phyloP scores from a whole-genome alignment of 495 filamentous ascomycete genomes.

The Cudoniella acicularis region DNA sequence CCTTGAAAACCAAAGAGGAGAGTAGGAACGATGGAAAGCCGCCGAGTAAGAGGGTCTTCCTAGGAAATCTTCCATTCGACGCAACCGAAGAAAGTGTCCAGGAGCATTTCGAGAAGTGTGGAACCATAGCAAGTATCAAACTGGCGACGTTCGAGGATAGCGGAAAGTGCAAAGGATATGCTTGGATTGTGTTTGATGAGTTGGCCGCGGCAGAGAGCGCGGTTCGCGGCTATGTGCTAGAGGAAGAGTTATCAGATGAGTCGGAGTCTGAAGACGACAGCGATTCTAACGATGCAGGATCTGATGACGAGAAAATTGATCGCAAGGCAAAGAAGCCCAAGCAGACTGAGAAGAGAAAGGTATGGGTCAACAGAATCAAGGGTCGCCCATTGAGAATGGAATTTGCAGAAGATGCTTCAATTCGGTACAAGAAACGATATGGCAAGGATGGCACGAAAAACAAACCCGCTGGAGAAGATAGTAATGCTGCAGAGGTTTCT shows the following conservation, averaged over 20 bases:
- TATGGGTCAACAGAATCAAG: conserved; percentile 77
- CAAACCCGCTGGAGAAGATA: background rate
- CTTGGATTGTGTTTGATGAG: conserved; percentile 86
- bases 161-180: conserved; percentile 97
- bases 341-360: conserved; percentile 62
- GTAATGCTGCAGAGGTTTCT: conserved; percentile 16
- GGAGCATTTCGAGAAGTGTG: conserved; percentile 78
- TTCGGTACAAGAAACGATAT: conserved; percentile 89
- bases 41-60: conserved; percentile 76
- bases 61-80: conserved; percentile 88
- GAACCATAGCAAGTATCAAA: conserved; percentile 72
- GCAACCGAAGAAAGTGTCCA: conserved; percentile 75
- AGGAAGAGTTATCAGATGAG: conserved; percentile 50
- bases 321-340: conserved; percentile 36
- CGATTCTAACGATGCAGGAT: conserved; percentile 6
- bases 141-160: conserved; percentile 94
- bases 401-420: conserved; percentile 83
- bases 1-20: conserved; percentile 39
- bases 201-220: conserved; percentile 70
- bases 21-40: conserved; percentile 46
- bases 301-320: conserved; percentile 15
- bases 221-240: conserved; percentile 73
- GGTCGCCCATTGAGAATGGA: conserved; percentile 83
- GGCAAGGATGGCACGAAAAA: conserved; percentile 58
- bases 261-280: conserved; percentile 51